Evolutionary conservation across 2,329 filamentous ascomycete species (phyloP).

Genomic region (Colletotrichum horii): DNA sequence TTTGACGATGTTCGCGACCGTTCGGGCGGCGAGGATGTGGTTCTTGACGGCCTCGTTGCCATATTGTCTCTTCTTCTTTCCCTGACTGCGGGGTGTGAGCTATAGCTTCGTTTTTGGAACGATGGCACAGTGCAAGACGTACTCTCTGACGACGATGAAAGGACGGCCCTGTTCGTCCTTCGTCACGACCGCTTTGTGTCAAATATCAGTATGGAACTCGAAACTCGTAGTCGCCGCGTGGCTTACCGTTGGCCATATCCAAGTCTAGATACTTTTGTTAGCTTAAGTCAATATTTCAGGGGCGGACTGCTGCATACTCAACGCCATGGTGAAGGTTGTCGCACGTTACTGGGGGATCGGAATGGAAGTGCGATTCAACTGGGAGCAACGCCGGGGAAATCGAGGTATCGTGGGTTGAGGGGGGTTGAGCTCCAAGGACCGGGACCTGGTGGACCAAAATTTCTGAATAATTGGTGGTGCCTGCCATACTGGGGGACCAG

Average conservation of each 20-base stretch:
- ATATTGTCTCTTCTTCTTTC: constrained; percentile 96
- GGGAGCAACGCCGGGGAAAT: constrained; percentile 5
- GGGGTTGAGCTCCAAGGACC: constrained; percentile 22
- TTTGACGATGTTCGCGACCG: constrained; percentile 96
- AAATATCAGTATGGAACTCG: constrained; percentile 21
- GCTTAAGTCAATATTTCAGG: constrained; percentile 21
- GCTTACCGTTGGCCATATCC: constrained; percentile 81
- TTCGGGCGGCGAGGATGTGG: constrained; percentile 95
- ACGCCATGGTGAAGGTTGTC: constrained; percentile 25
- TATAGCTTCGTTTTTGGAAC: background rate
- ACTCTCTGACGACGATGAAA: constrained; percentile 99
- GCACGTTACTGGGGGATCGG: constrained; percentile 2
- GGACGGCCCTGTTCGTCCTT: constrained; percentile 98
- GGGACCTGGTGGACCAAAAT: constrained; percentile 25
- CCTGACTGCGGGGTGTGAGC: constrained; percentile 68
- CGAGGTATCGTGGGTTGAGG: constrained; percentile 20
- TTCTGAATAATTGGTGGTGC: constrained; percentile 26
- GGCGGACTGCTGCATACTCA: constrained; percentile 25
- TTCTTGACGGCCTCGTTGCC: constrained; percentile 98
- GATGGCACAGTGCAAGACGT: constrained; percentile 42
- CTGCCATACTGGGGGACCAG: constrained; percentile 17
- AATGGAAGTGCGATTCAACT: constrained; percentile 13
- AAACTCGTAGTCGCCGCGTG: constrained; percentile 19
- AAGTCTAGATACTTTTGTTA: constrained; percentile 65
- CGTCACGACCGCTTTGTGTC: constrained; percentile 69